Conservation (phyloP, 164 flowering plant genomes). For the Aristolochia contorta region DNA sequence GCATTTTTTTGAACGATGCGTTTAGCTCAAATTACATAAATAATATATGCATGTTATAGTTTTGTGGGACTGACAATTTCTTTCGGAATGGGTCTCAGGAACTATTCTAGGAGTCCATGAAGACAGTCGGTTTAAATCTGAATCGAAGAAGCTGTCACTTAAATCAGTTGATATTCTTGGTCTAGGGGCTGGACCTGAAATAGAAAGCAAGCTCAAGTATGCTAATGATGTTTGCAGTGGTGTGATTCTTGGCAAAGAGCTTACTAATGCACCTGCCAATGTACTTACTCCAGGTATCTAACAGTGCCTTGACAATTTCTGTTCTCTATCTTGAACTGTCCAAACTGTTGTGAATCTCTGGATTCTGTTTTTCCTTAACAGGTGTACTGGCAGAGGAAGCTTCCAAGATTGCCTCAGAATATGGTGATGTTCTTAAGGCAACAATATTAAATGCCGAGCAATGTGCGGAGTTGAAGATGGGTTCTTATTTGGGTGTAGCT, state of each 20-base stretch:
- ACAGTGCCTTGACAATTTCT: not conserved
- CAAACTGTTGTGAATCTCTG: not conserved
- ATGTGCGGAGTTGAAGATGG: conserved; percentile 93
- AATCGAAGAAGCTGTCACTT: conserved; percentile 55
- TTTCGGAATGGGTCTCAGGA: conserved; percentile 26
- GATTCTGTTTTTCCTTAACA: conserved; percentile 14
- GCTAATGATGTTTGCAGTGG: conserved; percentile 67
- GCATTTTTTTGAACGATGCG: too few relatives aligned
- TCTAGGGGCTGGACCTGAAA: conserved; percentile 72
- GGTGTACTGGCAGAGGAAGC: conserved; percentile 89
- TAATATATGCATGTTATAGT: too few relatives aligned
- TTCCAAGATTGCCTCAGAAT: conserved; percentile 56
- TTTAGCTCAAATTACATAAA: too few relatives aligned
- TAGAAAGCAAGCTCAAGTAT: conserved; percentile 72
- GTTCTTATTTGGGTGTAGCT: conserved; percentile 91
- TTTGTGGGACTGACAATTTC: too few relatives aligned
- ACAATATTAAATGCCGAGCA: conserved; percentile 68
- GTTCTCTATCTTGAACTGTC: not conserved
- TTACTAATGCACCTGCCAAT: conserved; percentile 93
- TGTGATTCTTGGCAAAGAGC: conserved; percentile 73
- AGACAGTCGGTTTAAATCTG: conserved; percentile 79
- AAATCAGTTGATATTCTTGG: conserved; percentile 83
- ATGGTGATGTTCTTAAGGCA: conserved; percentile 79
- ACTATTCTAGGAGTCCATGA: conserved; percentile 67
- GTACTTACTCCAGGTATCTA: conserved; percentile 92